These are phyloP conservation scores for Zygoascus tannicola DNA, from an alignment of 805 yeast genomes.

Conservation along the genomic window DNA sequence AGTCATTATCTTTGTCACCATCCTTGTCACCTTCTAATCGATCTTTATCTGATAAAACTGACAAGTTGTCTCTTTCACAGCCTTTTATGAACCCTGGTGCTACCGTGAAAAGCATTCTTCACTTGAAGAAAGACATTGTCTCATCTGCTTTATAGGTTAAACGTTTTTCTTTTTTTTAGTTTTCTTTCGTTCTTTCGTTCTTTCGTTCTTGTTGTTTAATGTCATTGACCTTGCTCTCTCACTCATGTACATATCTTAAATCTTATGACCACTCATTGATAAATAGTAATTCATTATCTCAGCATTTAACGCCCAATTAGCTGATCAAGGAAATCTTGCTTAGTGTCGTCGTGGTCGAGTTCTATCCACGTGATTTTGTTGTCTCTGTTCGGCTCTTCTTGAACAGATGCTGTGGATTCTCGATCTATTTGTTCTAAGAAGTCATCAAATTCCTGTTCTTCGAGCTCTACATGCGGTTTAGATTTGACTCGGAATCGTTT, in stretches of 20 bases:
- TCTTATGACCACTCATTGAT: no score
- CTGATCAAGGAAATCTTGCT: slow-evolving; percentile 12
- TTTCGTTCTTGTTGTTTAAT: not conserved
- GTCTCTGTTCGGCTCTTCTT: no score
- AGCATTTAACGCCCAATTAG: no score
- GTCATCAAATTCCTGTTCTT: slow-evolving; percentile 16
- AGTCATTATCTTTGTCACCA: not conserved
- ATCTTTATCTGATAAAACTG: not conserved
- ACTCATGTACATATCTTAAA: no score
- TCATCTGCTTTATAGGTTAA: no score
- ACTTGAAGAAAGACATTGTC: not conserved
- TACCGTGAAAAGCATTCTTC: not conserved
- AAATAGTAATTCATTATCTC: no score
- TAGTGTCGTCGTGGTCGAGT: slow-evolving; percentile 3
- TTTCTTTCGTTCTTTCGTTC: not conserved
- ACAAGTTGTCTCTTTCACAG: not conserved
- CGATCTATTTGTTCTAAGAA: slow-evolving; percentile 18
- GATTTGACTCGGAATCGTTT: slow-evolving; percentile 11
- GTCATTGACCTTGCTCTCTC: no score
- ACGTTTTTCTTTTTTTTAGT: not conserved
- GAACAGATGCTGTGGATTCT: slow-evolving; percentile 1
- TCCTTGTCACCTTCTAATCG: not conserved
- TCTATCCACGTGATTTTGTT: not conserved
- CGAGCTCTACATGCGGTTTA: slow-evolving; percentile 1
- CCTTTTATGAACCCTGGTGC: not conserved